phyloP scores from a whole-genome alignment of 2,329 filamentous ascomycete species.

The Monilinia fructigena region DNA sequence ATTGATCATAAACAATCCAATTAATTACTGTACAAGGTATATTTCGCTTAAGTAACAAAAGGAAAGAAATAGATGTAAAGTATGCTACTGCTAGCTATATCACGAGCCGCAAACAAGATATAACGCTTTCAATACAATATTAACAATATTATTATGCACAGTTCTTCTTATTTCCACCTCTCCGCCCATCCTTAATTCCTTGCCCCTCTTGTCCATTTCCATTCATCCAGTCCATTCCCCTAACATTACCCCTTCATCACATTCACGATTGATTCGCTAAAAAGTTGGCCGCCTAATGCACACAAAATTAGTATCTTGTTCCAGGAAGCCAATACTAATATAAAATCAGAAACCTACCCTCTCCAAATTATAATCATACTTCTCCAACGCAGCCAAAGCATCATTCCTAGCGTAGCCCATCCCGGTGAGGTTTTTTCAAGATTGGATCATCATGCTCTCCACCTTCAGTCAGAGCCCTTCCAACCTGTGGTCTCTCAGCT shows the following conservation, averaged over 20 bases:
- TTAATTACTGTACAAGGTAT: not conserved
- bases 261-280: conserved; percentile 5
- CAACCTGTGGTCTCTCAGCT: conserved; percentile 47
- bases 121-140: conserved; percentile 12
- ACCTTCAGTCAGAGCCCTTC: conserved; percentile 68
- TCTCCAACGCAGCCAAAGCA: conserved; percentile 79
- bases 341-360: conserved; percentile 60
- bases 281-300: conserved; percentile 7
- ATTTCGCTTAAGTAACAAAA: not conserved
- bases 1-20: not conserved
- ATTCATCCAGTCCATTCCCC: not conserved
- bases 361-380: conserved; percentile 94
- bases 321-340: rapidly evolving
- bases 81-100: not conserved
- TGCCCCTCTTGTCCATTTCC: not conserved
- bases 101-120: not conserved
- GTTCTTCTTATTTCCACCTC: not conserved
- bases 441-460: conserved; percentile 89
- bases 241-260: not conserved
- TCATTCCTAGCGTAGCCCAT: conserved; percentile 83
- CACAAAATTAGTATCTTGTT: not conserved
- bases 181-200: not conserved
- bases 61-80: not conserved
- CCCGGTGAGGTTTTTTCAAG: conserved; percentile 77
- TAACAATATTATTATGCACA: conserved; percentile 12